Percentiles rank a stretch among this genome's conserved stretches.
Conservation (phyloP, 2,329 filamentous ascomycete genomes). For the Colletotrichum musicola region DNA sequence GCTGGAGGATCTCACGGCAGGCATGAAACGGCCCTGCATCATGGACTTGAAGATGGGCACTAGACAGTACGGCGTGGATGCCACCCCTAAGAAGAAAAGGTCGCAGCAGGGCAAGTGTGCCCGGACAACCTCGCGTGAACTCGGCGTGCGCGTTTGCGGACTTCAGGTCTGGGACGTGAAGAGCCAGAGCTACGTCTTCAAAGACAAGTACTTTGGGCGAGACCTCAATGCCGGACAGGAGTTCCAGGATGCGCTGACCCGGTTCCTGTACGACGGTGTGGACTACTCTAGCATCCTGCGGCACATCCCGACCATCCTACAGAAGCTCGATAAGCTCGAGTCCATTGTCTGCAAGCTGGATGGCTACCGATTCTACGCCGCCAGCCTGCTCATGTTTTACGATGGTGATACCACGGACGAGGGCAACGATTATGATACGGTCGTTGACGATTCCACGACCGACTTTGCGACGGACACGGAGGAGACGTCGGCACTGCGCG, state of each 20-base stretch:
- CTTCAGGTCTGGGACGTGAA: slow-evolving; percentile 95
- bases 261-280: slow-evolving; percentile 91
- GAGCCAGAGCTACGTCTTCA: slow-evolving; percentile 88
- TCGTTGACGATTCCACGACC: slow-evolving; percentile 68
- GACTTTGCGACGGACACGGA: slow-evolving; percentile 71
- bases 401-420: slow-evolving; percentile 80
- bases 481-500: slow-evolving; percentile 55
- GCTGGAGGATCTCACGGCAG: slow-evolving; percentile 93
- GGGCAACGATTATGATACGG: slow-evolving; percentile 60
- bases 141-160: slow-evolving; percentile 94
- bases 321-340: slow-evolving; percentile 86
- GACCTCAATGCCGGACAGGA: slow-evolving; percentile 87
- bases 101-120: slow-evolving; percentile 95
- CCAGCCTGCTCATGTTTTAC: slow-evolving; percentile 94
- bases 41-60: slow-evolving; percentile 99
- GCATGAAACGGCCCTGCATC: slow-evolving; percentile 96
- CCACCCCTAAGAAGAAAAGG: slow-evolving; percentile 89
- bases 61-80: slow-evolving; percentile 94
- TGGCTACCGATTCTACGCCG: slow-evolving; percentile 95
- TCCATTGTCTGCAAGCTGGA: slow-evolving; percentile 82
- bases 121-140: slow-evolving; percentile 88
- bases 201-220: slow-evolving; percentile 97
- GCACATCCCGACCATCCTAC: slow-evolving; percentile 88
- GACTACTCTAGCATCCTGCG: slow-evolving; percentile 83
- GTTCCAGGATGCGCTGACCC: slow-evolving; percentile 88